Percentiles rank a stretch among this genome's conserved stretches.
These are phyloP conservation scores for Hymenoscyphus fraxineus DNA, from an alignment of 2,329 filamentous ascomycete species.

Conservation along the genomic window DNA sequence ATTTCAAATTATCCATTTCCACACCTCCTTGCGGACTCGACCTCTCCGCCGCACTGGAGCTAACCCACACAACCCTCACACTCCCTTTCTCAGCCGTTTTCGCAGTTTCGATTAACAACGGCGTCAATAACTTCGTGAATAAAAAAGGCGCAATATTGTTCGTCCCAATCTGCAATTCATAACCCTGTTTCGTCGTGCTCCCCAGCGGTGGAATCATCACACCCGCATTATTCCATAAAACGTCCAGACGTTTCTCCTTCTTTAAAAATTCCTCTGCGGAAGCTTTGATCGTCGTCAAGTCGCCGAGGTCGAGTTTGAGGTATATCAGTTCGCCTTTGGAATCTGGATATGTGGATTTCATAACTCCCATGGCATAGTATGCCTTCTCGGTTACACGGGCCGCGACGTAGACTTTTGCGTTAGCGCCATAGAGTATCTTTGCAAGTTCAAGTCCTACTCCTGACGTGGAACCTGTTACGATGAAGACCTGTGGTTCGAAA, in stretches of 20 bases:
- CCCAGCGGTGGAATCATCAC: conserved; percentile 38
- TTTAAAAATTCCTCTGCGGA: conserved; percentile 37
- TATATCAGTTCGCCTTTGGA: conserved; percentile 37
- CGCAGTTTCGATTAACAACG: conserved; percentile 34
- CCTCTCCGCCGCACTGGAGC: conserved; percentile 30
- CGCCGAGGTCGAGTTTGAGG: conserved; percentile 39
- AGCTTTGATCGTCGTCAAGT: conserved; percentile 39
- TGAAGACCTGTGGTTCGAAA: conserved; percentile 32
- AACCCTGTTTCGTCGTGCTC: conserved; percentile 35
- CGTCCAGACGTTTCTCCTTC: conserved; percentile 38
- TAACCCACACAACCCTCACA: conserved; percentile 37
- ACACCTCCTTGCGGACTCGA: conserved; percentile 24
- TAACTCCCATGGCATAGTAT: conserved; percentile 37
- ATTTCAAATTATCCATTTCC: conserved; percentile 27
- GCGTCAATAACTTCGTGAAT: conserved; percentile 38
- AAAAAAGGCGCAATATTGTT: conserved; percentile 39
- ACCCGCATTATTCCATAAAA: conserved; percentile 41
- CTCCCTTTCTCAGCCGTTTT: conserved; percentile 23
- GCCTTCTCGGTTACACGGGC: conserved; percentile 41
- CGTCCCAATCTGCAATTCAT: conserved; percentile 38
- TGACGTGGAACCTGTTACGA: conserved; percentile 38
- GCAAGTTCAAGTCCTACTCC: conserved; percentile 41
- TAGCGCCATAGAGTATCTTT: conserved; percentile 39
- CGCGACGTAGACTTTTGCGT: conserved; percentile 44
- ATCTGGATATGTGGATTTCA: conserved; percentile 33